Evolutionary conservation across 2,329 filamentous ascomycete genomes (phyloP).

Genomic region (Aspergillus sp.): DNA sequence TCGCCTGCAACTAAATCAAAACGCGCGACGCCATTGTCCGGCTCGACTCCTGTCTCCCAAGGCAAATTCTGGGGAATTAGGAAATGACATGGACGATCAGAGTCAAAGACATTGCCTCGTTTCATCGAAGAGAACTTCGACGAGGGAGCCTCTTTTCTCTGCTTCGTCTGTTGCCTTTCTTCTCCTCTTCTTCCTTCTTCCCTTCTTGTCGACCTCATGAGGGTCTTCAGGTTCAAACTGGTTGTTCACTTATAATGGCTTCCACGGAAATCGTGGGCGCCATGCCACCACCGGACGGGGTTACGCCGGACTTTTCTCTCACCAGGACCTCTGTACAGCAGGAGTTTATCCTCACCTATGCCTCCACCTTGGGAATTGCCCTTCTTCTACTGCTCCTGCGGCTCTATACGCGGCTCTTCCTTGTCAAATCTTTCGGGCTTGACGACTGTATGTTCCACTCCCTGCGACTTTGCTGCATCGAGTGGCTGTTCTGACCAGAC

Average conservation of each 20-base stretch:
- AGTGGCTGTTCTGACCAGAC: not conserved
- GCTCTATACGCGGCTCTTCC: slow-evolving; percentile 2
- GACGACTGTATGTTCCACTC: not conserved
- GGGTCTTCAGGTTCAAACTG: not conserved
- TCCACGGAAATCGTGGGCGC: slow-evolving; percentile 1
- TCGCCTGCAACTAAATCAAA: not conserved
- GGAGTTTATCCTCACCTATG: not conserved
- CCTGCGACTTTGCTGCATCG: not conserved
- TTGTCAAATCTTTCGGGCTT: slow-evolving; percentile 1
- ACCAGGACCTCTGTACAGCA: not conserved
- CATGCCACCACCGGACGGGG: not conserved
- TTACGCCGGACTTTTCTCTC: not conserved
- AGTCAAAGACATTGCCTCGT: not conserved
- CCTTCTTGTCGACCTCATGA: not conserved
- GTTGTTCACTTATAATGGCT: not conserved
- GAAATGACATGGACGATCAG: not conserved
- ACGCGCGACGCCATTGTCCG: no score
- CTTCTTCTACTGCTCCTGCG: not conserved
- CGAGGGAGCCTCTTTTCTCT: not conserved
- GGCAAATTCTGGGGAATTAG: not conserved
- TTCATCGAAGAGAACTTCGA: not conserved
- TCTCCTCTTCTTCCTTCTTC: not conserved
- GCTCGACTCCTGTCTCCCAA: not conserved
- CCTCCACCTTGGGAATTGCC: not conserved
- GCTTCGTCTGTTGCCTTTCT: no score